Evolutionary conservation across 805 yeast species (phyloP).

Genomic region (Torulaspora franciscae): DNA sequence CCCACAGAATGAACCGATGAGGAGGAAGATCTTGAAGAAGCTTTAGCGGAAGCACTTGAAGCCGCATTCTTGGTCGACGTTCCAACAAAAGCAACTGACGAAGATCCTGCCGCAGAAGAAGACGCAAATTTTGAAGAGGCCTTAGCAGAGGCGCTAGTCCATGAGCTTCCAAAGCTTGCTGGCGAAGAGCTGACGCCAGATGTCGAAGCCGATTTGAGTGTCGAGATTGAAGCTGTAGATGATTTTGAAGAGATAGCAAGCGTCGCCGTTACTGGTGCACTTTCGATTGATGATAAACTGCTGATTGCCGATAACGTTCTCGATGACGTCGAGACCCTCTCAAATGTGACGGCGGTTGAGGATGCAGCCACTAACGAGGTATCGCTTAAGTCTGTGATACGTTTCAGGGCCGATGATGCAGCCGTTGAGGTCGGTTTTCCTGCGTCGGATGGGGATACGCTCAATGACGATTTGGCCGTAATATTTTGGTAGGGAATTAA

Average conservation of each 20-base stretch:
- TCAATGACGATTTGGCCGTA: not conserved
- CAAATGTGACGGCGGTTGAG: too few relatives aligned
- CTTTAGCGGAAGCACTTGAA: not conserved
- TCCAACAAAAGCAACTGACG: not conserved
- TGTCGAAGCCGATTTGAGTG: not conserved
- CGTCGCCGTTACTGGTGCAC: too few relatives aligned
- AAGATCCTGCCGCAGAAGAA: not conserved
- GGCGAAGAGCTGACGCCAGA: not conserved
- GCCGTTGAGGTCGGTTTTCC: not conserved
- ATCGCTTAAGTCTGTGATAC: not conserved
- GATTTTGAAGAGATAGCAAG: not conserved
- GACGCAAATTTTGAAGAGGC: not conserved
- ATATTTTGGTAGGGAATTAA: constrained; percentile 1
- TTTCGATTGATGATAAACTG: too few relatives aligned
- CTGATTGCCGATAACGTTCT: too few relatives aligned
- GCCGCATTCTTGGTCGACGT: not conserved
- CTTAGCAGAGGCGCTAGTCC: not conserved
- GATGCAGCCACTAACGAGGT: too few relatives aligned
- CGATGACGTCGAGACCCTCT: too few relatives aligned
- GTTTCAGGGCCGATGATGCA: not conserved
- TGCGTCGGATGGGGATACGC: not conserved
- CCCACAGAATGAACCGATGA: not conserved
- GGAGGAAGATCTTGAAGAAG: not conserved
- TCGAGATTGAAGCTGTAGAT: not conserved
- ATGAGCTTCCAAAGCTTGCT: too few relatives aligned